Evolutionary conservation across 768 basidiomycete species (phyloP), one percentile per base, ranked within the genome.

Genomic region (Leccinum aurantiacum): DNA sequence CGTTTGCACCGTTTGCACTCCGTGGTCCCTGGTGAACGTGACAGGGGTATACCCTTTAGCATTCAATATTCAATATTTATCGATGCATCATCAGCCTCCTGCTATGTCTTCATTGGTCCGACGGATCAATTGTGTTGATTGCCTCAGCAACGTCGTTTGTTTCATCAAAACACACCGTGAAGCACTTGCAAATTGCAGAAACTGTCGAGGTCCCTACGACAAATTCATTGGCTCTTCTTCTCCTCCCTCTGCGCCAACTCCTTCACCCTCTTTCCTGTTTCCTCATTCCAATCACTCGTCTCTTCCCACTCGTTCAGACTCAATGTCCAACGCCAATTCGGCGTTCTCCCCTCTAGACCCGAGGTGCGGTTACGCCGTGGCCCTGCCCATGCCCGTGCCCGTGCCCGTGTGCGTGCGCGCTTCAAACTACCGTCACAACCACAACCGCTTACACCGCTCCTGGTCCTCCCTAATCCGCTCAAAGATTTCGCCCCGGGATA

Each of bases 301-400:
- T 90, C 85, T 72, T 93, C 91, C 91, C 91, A 93, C 61, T 90
- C 90, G 62, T 92, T 93, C 91, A 66, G 93, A 93, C 71, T 93
- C 90, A 57, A 93, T 88, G 64, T 92, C 91, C 48, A 89, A 75
- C 19, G 85, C 77, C 38, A 86, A 65, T 69, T 89, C 87, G 4
- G 58, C 57, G 4, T 71, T 69, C 44, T 84, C 82, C 81, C 29
- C 29, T 31, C 29, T 10, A 17, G 60, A 61, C 58, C 56, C 10
- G 56, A 55, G 9, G 38, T 41, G 38, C 17, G 8, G 17, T 9
- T 7, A 41, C 17, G 38, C 35, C 35, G 35, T 14, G 2, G 13
- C 35, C 19, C 27, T 50, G 33, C 17, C 51, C 9, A 10, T 58
- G 61, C 9, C 27, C 14, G 4, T 56, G 54, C 9, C 24, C 33